phyloP scores from a whole-genome alignment of 2,329 filamentous ascomycete species.

The Aspergillus fijiensis region DNA sequence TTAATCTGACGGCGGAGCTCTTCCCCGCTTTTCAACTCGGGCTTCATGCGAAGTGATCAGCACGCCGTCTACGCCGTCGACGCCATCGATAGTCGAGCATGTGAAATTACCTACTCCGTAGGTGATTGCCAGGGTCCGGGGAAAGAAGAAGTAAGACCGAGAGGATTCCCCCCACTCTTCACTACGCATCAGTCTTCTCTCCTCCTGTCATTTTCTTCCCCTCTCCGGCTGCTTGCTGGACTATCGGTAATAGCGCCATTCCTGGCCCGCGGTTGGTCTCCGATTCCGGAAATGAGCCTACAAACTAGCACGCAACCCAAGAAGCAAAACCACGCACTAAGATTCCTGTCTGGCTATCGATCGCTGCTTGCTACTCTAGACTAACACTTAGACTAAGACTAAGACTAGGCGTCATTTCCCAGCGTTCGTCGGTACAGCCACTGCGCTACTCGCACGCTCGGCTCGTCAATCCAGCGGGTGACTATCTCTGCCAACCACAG shows the following conservation, averaged over 20 bases:
- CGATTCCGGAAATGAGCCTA: not conserved
- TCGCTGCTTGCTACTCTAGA: not conserved
- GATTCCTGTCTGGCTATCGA: no score
- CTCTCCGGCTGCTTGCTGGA: not conserved
- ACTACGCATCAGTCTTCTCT: no score
- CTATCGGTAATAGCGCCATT: not conserved
- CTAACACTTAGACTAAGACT: not conserved
- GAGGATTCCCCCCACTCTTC: not conserved
- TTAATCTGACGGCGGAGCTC: not conserved
- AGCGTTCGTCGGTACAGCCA: constrained; percentile 56
- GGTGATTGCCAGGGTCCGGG: no score
- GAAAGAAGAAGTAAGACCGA: not conserved
- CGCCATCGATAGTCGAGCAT: not conserved
- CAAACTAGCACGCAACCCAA: no score
- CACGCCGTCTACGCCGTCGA: not conserved
- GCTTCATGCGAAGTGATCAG: not conserved
- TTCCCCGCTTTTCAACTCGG: not conserved
- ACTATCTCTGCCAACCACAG: constrained; percentile 59
- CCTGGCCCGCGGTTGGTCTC: not conserved
- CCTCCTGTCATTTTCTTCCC: no score
- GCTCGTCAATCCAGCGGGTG: constrained; percentile 59
- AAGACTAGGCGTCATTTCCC: not conserved
- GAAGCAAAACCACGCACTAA: no score
- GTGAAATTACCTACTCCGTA: not conserved
- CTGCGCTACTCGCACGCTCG: constrained; percentile 57